Conservation (phyloP, 306 rosid species). For the Castanea crenata region DNA sequence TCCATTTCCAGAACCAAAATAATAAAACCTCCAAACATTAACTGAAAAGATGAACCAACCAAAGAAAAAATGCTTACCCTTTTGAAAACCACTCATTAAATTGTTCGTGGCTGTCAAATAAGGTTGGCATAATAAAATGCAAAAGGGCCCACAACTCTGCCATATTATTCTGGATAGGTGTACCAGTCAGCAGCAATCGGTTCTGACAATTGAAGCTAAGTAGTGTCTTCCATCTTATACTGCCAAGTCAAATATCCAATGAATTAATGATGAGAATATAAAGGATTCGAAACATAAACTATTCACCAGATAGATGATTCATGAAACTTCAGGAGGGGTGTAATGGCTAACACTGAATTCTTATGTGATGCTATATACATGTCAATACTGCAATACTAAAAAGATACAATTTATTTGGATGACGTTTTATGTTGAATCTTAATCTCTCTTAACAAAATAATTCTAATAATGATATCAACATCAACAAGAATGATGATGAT, state of each 20-base stretch:
- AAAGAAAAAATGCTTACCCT: constrained; percentile 59
- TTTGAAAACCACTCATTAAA: constrained; percentile 99
- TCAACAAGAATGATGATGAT: neutral
- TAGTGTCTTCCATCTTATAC: constrained; percentile 99
- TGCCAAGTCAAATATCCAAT: constrained; percentile 37
- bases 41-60: constrained; percentile 14
- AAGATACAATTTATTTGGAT: too few species aligned
- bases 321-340: neutral
- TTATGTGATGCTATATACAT: too few species aligned
- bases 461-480: neutral
- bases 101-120: constrained; percentile 98
- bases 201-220: constrained; percentile 98
- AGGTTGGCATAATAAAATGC: constrained; percentile 96
- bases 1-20: too few species aligned
- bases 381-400: too few species aligned
- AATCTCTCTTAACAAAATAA: too few species aligned
- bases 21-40: too few species aligned
- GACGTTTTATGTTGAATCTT: too few species aligned
- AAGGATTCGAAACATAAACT: neutral
- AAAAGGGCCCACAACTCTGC: constrained; percentile 99
- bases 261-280: constrained; percentile 6
- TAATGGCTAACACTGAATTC: neutral
- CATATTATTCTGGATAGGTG: constrained; percentile 98
- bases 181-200: constrained; percentile 89
- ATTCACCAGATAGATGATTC: neutral